A percentile compares a stretch with the other conserved stretches of the same genome.
Conservation (phyloP, 2,329 filamentous ascomycete species). For the Cladobotryum mycophilum region DNA sequence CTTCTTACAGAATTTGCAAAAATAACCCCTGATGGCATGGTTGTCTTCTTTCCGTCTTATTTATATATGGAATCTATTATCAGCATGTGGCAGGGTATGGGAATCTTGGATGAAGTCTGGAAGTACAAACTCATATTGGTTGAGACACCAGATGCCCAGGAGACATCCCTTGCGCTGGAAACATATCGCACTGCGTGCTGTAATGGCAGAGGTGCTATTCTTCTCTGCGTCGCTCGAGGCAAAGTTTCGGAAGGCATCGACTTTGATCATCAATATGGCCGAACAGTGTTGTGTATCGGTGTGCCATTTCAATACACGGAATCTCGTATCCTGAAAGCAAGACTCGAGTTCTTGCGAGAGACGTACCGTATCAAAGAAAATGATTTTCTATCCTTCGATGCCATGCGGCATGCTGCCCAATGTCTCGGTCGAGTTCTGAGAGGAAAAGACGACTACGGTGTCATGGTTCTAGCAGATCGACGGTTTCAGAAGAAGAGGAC, state of each 20-base stretch:
- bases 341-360: conserved; percentile 92
- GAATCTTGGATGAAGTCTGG: conserved; percentile 95
- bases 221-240: conserved; percentile 91
- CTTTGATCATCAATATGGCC: conserved; percentile 97
- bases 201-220: conserved; percentile 87
- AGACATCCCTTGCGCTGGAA: conserved; percentile 90
- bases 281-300: conserved; percentile 91
- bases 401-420: conserved; percentile 97
- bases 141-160: conserved; percentile 94
- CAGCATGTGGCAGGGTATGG: conserved; percentile 99
- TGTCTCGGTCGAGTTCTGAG: conserved; percentile 90
- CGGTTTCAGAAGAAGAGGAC: conserved; percentile 85
- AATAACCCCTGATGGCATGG: conserved; percentile 91
- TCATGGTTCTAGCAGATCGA: conserved; percentile 96
- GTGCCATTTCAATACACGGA: conserved; percentile 99
- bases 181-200: conserved; percentile 97
- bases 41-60: conserved; percentile 99
- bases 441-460: conserved; percentile 98
- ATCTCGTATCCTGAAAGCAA: conserved; percentile 90
- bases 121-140: conserved; percentile 98
- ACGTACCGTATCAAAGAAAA: conserved; percentile 96
- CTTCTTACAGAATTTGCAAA: conserved; percentile 92
- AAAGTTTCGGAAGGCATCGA: conserved; percentile 98
- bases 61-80: conserved; percentile 99
- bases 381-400: conserved; percentile 96